Conservation (phyloP, 1,284 basidiomycete genomes). For the Mixia osmundae region DNA sequence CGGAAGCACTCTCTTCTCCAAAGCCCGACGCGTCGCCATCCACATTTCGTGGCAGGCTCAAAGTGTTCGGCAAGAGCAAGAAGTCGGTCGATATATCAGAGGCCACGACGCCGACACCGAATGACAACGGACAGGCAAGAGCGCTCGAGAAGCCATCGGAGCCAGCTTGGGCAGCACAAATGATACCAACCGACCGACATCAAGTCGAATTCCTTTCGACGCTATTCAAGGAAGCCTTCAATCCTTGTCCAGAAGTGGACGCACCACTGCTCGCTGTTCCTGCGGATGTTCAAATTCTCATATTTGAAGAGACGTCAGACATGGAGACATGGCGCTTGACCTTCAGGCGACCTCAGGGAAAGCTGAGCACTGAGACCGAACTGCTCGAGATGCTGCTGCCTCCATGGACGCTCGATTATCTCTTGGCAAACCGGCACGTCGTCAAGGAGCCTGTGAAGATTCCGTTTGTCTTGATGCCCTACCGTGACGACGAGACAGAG, state of each 20-base stretch:
- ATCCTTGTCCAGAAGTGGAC: conserved; percentile 45
- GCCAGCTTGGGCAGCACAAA: too few relatives aligned
- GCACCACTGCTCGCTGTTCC: conserved; percentile 44
- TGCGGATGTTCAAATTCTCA: conserved; percentile 40
- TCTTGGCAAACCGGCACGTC: conserved; percentile 30
- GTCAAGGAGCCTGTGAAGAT: conserved; percentile 47
- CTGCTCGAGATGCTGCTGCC: conserved; percentile 56
- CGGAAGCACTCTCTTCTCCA: too few relatives aligned
- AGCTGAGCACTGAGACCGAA: conserved; percentile 43
- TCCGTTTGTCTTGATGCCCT: conserved; percentile 69
- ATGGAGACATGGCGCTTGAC: conserved; percentile 48
- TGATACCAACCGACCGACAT: too few relatives aligned
- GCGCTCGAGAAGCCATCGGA: too few relatives aligned
- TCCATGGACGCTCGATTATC: conserved; percentile 66
- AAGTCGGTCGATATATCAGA: not conserved
- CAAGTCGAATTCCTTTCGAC: conserved; percentile 32
- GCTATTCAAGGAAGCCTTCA: conserved; percentile 41
- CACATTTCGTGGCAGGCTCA: not conserved
- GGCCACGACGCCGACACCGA: too few relatives aligned
- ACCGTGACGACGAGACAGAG: conserved; percentile 33
- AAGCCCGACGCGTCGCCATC: not conserved
- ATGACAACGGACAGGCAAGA: too few relatives aligned
- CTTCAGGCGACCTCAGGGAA: too few relatives aligned
- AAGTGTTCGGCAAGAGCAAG: not conserved
- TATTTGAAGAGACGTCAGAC: conserved; percentile 54